Conservation (phyloP, 345 rosid species). For the Luvunga scandens region DNA sequence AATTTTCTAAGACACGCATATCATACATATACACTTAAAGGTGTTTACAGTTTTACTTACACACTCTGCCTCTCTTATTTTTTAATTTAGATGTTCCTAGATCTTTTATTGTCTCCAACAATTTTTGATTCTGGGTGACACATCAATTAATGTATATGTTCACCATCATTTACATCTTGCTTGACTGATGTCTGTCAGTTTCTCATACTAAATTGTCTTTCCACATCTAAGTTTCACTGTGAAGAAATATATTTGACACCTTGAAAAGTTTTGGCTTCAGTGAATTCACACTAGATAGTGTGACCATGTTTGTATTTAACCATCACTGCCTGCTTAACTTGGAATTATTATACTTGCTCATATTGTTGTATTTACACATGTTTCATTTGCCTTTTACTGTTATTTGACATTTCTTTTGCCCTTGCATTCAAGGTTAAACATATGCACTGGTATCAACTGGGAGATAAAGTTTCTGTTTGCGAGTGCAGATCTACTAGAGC, state of each 20-base stretch:
- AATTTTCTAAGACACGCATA: not conserved
- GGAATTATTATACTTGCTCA: not conserved
- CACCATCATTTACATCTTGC: not conserved
- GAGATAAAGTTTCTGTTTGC: slow-evolving; percentile 68
- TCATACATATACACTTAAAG: not conserved
- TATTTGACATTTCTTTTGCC: slow-evolving; percentile 5
- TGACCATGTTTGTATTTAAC: not conserved
- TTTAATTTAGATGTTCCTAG: not conserved
- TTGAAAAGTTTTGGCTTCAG: not conserved
- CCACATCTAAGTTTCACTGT: not conserved
- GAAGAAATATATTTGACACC: not conserved
- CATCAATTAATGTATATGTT: not conserved
- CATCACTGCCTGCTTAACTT: not conserved
- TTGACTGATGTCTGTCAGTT: not conserved
- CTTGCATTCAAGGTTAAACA: slow-evolving; percentile 72
- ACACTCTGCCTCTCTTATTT: not conserved
- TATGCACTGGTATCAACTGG: slow-evolving; percentile 81
- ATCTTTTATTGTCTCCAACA: not conserved
- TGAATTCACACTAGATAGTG: not conserved
- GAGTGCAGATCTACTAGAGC: slow-evolving; percentile 94
- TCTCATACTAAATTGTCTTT: not conserved
- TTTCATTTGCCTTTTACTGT: not conserved
- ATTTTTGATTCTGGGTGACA: not conserved
- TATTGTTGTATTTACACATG: not conserved
- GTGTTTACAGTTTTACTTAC: not conserved